Evolutionary conservation across 192 early-diverging fungal genomes (phyloP).

Genomic region (Mortierella alpina): DNA sequence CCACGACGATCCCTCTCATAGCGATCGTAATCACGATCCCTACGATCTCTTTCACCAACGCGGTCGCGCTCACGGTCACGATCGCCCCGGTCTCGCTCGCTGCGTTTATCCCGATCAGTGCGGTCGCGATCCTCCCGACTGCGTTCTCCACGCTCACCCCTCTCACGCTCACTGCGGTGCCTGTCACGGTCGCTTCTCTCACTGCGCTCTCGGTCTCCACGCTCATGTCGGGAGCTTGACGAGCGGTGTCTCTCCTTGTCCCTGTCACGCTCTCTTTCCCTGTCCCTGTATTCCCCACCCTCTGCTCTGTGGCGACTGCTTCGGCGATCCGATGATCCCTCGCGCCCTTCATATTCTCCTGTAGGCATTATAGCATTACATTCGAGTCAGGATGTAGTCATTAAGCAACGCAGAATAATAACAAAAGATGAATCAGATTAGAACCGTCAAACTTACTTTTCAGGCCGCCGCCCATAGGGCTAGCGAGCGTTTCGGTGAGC

Average conservation of each 20-base stretch:
- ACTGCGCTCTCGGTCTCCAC: conserved; percentile 50
- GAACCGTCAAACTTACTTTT: conserved; percentile 30
- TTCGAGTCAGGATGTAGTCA: background rate
- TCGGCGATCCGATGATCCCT: conserved; percentile 46
- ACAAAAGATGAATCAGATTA: background rate
- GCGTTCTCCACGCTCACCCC: conserved; percentile 55
- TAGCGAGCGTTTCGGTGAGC: conserved; percentile 26
- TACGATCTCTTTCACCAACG: conserved; percentile 46
- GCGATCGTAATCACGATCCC: conserved; percentile 48
- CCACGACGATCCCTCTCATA: conserved; percentile 55
- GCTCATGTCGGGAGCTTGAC: conserved; percentile 56
- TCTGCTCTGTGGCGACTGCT: conserved; percentile 52
- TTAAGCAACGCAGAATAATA: conserved; percentile 1
- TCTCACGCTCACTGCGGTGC: conserved; percentile 49
- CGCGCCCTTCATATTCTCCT: conserved; percentile 39
- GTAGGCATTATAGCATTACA: background rate
- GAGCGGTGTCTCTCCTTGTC: conserved; percentile 55
- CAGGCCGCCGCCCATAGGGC: conserved; percentile 9
- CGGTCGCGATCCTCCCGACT: conserved; percentile 49
- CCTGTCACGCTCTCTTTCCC: conserved; percentile 64
- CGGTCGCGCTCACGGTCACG: conserved; percentile 47
- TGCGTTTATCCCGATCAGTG: conserved; percentile 48
- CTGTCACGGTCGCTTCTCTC: conserved; percentile 47
- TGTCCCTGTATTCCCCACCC: conserved; percentile 51
- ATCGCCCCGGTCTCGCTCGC: conserved; percentile 54